Percentiles rank a stretch among this genome's conserved stretches.
Evolutionary conservation across 176 grass and related monocot species (phyloP).

Genomic region (Ampelocalamus luodianensis): DNA sequence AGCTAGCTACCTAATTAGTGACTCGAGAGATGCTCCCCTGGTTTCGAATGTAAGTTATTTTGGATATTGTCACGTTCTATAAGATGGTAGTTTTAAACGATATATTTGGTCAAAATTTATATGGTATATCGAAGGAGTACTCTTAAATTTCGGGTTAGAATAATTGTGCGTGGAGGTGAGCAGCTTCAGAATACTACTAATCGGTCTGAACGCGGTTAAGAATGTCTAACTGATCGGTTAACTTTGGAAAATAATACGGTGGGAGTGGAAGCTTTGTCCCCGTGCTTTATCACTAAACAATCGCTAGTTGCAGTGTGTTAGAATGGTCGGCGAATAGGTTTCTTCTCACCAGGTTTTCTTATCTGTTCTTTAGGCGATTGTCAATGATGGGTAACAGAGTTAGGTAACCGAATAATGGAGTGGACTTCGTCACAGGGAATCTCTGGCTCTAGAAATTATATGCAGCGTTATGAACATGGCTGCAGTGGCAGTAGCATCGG

Average conservation of each 20-base stretch:
- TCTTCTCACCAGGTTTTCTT: background rate
- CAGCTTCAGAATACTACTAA: too few species aligned
- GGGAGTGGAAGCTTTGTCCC: background rate
- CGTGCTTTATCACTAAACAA: conserved; percentile 4
- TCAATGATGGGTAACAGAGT: conserved; percentile 30
- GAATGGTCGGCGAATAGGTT: conserved; percentile 29
- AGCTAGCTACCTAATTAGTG: background rate
- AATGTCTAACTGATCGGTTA: background rate
- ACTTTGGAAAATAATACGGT: background rate
- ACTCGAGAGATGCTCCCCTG: background rate
- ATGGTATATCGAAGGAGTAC: too few species aligned
- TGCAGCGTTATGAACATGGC: background rate
- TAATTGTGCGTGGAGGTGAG: background rate
- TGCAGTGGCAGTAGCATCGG: background rate
- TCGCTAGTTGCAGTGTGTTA: background rate
- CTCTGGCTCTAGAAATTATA: background rate
- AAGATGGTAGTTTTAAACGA: too few species aligned
- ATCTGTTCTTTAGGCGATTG: conserved; percentile 19
- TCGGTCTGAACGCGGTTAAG: conserved; percentile 13
- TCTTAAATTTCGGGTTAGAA: background rate
- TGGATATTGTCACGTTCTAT: too few species aligned
- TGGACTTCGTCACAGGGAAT: conserved; percentile 36
- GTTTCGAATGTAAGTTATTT: too few species aligned
- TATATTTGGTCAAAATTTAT: too few species aligned
- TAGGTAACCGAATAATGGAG: conserved; percentile 29